phyloP scores from a whole-genome alignment of 2,329 filamentous ascomycete species.

The Stachybotrys chartarum region DNA sequence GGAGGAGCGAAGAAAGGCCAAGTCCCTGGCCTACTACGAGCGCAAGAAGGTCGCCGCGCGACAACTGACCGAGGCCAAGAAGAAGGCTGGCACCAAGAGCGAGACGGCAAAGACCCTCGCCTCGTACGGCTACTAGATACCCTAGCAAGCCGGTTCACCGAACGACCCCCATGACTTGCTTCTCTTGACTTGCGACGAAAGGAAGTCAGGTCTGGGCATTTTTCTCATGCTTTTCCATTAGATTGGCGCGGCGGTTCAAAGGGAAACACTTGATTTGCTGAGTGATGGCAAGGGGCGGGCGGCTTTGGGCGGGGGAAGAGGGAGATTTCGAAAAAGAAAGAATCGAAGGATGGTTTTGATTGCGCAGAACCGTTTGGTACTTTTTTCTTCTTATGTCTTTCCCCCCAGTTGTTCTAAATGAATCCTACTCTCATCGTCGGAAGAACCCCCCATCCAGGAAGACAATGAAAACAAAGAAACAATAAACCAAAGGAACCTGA shows the following conservation, averaged over 20 bases:
- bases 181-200: background rate
- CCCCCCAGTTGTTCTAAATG: constrained; percentile 19
- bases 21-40: constrained; percentile 98
- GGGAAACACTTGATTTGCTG: constrained; percentile 42
- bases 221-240: constrained; percentile 44
- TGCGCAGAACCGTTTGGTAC: background rate
- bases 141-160: background rate
- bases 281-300: constrained; percentile 35
- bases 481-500: constrained; percentile 7
- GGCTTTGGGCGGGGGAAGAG: constrained; percentile 10
- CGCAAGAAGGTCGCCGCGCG: constrained; percentile 96
- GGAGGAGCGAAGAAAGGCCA: constrained; percentile 99
- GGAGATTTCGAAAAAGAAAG: background rate
- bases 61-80: constrained; percentile 88
- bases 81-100: constrained; percentile 78
- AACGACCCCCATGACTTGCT: background rate
- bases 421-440: constrained; percentile 14
- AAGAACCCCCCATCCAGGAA: constrained; percentile 14
- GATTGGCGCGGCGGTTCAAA: constrained; percentile 46
- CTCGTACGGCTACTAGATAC: constrained; percentile 77
- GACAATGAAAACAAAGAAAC: constrained; percentile 24
- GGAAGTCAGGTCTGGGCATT: constrained; percentile 12
- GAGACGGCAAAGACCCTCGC: constrained; percentile 86
- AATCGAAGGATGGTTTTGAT: constrained; percentile 2
- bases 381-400: constrained; percentile 9